Base-by-base conservation (phyloP, 352 stramenopile genomes). In the Halophytophthora polymorphica region DNA sequence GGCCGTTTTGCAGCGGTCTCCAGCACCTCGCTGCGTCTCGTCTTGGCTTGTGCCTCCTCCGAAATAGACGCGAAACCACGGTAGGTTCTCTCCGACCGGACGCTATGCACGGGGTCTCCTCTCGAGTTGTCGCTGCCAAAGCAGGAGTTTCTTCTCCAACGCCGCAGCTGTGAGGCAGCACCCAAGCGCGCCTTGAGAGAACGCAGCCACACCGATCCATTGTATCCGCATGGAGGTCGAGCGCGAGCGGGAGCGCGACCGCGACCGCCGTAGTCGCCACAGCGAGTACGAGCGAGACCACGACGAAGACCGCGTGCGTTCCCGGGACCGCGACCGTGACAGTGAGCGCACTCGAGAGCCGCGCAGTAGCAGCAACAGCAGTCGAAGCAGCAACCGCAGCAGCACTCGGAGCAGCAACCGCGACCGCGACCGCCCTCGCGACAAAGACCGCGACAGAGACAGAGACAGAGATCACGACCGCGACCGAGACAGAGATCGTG, bases 41-140 rank as follows among this genome's bases (percentile, higher is more conserved):
- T 31, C 25, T 53, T 47, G 50, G 23, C 33, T 38, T 25, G 3
- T 42, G 36, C 13, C 22, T 8, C 29, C 38, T 35, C 51, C 50
- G 55, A 65, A 69, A 65, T 69, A 69, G 56, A 69, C 45, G n/a
- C 46, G 56, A 69, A 69, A 69, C 61, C 41, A 62, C 45, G 46
- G 36, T 25, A 41, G 53, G 28, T 15, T 42, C 50, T 53, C 46
- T 58, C 53, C 40, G 45, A 65, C 14, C n/a, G 37, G 7, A 23
- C 39, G 22, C n/a, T 11, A 40, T 48, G 29, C 19, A 14, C 43
- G 15, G n/a, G n/a, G 42, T 19, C 25, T 39, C 41, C 6, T 25
- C 19, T 21, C 23, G 18, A 19, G 13, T 22, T 55, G 19, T 28
- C 43, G 28, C 35, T 15, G 22, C 36, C 28, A 64, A 15, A 66